phyloP scores from a whole-genome alignment of 2,329 filamentous ascomycete genomes.

The Clarireedia monteithiana region DNA sequence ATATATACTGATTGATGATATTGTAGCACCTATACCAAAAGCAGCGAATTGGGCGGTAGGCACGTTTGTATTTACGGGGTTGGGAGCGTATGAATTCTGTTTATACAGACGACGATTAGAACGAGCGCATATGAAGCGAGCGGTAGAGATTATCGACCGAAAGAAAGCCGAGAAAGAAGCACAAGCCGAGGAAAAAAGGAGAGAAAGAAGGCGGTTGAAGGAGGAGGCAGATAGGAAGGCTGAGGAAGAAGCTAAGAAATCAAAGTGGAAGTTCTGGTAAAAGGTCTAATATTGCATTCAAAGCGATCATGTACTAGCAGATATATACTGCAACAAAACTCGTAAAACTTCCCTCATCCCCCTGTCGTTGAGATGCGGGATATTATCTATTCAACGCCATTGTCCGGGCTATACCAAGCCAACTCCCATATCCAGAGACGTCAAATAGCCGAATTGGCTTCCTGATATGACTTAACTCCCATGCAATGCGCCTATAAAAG shows the following conservation, averaged over 20 bases:
- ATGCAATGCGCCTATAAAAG: neutral
- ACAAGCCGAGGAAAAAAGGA: slow-evolving; percentile 32
- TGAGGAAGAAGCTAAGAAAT: neutral
- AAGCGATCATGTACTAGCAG: neutral
- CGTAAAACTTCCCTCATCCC: neutral
- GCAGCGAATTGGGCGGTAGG: slow-evolving; percentile 83
- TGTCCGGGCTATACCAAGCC: neutral
- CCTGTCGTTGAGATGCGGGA: neutral
- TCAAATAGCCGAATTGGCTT: neutral
- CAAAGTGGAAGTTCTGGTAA: neutral
- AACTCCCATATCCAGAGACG: too few species aligned
- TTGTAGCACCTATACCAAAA: slow-evolving; percentile 49
- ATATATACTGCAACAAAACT: neutral
- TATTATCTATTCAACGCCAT: neutral
- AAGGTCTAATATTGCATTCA: neutral
- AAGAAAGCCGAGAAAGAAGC: slow-evolving; percentile 60
- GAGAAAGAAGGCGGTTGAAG: slow-evolving; percentile 35
- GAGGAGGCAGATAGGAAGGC: slow-evolving; percentile 32
- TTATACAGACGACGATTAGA: slow-evolving; percentile 67
- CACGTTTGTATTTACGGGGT: slow-evolving; percentile 61
- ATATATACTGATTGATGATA: neutral
- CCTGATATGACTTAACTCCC: neutral
- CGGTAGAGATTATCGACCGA: slow-evolving; percentile 72
- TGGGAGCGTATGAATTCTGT: slow-evolving; percentile 77
- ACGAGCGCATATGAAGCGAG: slow-evolving; percentile 74